These are phyloP conservation scores for Pythium rhizo-oryzae DNA, from an alignment of 352 stramenopile genomes.

Conservation along the genomic window DNA sequence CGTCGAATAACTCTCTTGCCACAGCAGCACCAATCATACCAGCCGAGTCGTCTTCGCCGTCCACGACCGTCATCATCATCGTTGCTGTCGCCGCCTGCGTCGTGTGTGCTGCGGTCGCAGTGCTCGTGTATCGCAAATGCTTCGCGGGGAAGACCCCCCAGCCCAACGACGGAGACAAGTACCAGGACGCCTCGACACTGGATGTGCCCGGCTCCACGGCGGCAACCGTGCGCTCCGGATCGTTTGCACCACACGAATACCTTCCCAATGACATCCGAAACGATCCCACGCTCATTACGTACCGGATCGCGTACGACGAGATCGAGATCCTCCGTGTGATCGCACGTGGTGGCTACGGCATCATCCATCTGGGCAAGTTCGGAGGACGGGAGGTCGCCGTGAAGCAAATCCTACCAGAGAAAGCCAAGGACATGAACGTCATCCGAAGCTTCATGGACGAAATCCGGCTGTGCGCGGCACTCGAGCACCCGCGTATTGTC, in stretches of 20 bases:
- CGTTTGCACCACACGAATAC: slow-evolving; percentile 16
- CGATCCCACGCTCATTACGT: slow-evolving; percentile 23
- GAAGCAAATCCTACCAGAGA: slow-evolving; percentile 29
- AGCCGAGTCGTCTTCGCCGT: slow-evolving; percentile 2
- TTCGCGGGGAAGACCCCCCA: not conserved
- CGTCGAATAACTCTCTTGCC: not conserved
- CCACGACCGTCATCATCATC: slow-evolving; percentile 9
- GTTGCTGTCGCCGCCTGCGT: slow-evolving; percentile 3
- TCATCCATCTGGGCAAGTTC: slow-evolving; percentile 17
- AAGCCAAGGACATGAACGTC: slow-evolving; percentile 24
- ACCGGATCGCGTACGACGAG: slow-evolving; percentile 19
- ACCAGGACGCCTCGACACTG: slow-evolving; percentile 3
- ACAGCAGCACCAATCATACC: not conserved
- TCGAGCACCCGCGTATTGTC: slow-evolving; percentile 43
- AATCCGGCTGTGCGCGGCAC: slow-evolving; percentile 36
- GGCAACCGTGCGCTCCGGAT: not conserved
- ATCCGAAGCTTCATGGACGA: slow-evolving; percentile 40
- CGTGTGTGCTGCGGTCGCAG: not conserved
- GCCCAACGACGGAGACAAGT: slow-evolving; percentile 9
- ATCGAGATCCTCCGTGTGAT: slow-evolving; percentile 12
- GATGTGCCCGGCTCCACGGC: slow-evolving; percentile 9
- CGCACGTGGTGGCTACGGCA: slow-evolving; percentile 29
- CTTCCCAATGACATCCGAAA: slow-evolving; percentile 32
- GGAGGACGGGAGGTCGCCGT: slow-evolving; percentile 19
- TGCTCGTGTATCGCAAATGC: slow-evolving; percentile 13